Evolutionary conservation across 495 filamentous ascomycete genomes (phyloP), one percentile per base, ranked within the genome.

Genomic region (Aspergillus avenaceus): DNA sequence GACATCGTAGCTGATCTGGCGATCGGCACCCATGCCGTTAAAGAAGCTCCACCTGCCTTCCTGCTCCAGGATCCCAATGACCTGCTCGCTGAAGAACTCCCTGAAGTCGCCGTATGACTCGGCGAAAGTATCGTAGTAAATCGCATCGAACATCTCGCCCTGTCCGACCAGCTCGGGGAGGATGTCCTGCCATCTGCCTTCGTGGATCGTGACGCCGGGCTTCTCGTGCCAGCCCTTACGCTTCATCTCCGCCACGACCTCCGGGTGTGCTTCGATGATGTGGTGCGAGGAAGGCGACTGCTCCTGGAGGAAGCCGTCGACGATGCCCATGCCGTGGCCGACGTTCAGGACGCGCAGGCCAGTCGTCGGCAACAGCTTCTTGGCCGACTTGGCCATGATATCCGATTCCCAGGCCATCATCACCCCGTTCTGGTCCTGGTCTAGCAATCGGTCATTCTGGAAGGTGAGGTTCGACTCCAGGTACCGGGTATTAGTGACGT

Each of bases 41-140:
- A 97, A 98, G 73, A 96, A 97, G 18, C 90, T 83, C 72, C 95
- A 98, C 14, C 72, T 80, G 0, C 91, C 88, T 13, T 83, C 66
- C 40, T 78, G 70, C 60, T 87, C 85, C 4, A 98, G 70, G 34
- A 97, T 63, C 0, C 80, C 84, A 40, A 95, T 86, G 0, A 97
- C 82, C 54, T 84, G 84, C 63, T 98, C 92, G 11, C 77, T 82
- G 65, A 98, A 96, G 72, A 98, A 98, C 25, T 83, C 75, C 26
- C 84, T 84, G 32, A 98, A 80, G 63, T 89, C 87, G 5, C 70
- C 73, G 69, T 98, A 98, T 38, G 88, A 84, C 70, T 97, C 95
- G 7, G 91, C 93, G 58, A 97, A 98, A 0, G 93, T 98, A 63
- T 97, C 95, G 59, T 96, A 97, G 72, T 97, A 98, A 47, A 98